Percentiles rank a stretch among this genome's conserved stretches.
Evolutionary conservation across 176 grass and related monocot genomes (phyloP).

Genomic region (Cymbopogon citratus): DNA sequence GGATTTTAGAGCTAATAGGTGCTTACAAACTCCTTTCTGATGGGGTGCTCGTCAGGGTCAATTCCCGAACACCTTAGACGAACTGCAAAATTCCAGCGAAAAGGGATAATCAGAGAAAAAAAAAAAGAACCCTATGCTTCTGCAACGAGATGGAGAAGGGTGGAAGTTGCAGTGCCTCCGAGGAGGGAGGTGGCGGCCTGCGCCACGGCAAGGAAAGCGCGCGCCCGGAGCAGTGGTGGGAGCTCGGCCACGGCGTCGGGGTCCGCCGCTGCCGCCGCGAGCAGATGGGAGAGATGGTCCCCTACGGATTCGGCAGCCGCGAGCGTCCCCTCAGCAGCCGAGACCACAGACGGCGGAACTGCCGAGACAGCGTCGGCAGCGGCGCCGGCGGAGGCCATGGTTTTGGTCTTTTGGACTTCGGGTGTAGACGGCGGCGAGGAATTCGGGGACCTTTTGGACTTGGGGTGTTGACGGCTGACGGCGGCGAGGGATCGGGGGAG

Average conservation of each 20-base stretch:
- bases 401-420: not conserved
- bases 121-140: not conserved
- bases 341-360: slow-evolving; percentile 36
- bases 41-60: slow-evolving; percentile 72
- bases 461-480: too few relatives aligned
- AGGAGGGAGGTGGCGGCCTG: slow-evolving; percentile 63
- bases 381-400: slow-evolving; percentile 21
- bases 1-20: not conserved
- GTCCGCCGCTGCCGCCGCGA: slow-evolving; percentile 43
- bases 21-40: slow-evolving; percentile 80
- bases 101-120: not conserved
- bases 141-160: not conserved
- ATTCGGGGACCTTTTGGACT: too few relatives aligned
- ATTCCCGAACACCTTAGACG: slow-evolving; percentile 72
- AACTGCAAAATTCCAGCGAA: slow-evolving; percentile 30
- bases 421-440: slow-evolving; percentile 4
- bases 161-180: slow-evolving; percentile 18
- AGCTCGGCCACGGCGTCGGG: slow-evolving; percentile 59
- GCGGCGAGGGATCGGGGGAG: too few relatives aligned
- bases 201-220: slow-evolving; percentile 62
- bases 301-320: slow-evolving; percentile 48
- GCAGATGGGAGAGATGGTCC: slow-evolving; percentile 54
- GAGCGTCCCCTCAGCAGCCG: slow-evolving; percentile 52
- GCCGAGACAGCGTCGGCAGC: slow-evolving; percentile 2
- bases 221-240: slow-evolving; percentile 55